Conservation (phyloP, 1,139 yeast genomes). For the Debaryomyces robertsiae region DNA sequence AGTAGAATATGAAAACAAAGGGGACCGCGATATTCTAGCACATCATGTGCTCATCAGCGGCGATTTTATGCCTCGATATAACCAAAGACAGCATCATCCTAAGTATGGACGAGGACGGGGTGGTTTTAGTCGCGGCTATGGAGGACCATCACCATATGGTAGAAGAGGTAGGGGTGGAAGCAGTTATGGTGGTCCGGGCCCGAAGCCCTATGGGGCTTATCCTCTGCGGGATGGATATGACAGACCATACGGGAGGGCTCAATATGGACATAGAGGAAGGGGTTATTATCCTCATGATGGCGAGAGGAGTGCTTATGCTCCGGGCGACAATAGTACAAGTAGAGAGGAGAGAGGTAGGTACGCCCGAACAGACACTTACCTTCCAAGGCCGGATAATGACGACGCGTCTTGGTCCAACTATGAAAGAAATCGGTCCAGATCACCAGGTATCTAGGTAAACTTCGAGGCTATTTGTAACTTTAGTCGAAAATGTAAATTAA, state of each 20-base stretch:
- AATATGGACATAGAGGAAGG: constrained; percentile 11
- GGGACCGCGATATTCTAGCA: constrained; percentile 36
- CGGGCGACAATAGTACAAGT: constrained; percentile 12
- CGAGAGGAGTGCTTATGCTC: constrained; percentile 22
- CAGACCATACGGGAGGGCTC: constrained; percentile 11
- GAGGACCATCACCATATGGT: constrained; percentile 5
- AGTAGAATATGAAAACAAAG: constrained; percentile 33
- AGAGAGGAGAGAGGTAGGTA: constrained; percentile 13
- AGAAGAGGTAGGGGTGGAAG: constrained; percentile 17
- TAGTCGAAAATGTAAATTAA: too few relatives aligned
- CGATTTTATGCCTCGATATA: constrained; percentile 28
- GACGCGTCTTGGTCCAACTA: constrained; percentile 14
- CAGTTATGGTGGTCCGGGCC: constrained; percentile 13
- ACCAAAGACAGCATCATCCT: constrained; percentile 13
- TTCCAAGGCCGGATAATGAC: constrained; percentile 18
- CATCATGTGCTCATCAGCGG: constrained; percentile 45
- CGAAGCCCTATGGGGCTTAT: constrained; percentile 10
- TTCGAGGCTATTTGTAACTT: too few relatives aligned
- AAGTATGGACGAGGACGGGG: constrained; percentile 15
- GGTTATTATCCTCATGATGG: constrained; percentile 13
- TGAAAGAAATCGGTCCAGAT: constrained; percentile 19
- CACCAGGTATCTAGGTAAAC: constrained; percentile 11
- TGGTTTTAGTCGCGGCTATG: constrained; percentile 11
- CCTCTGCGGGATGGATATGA: constrained; percentile 11
- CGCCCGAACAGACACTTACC: constrained; percentile 23